phyloP scores from a whole-genome alignment of 176 grass and related monocot genomes.

The Puya raimondii region DNA sequence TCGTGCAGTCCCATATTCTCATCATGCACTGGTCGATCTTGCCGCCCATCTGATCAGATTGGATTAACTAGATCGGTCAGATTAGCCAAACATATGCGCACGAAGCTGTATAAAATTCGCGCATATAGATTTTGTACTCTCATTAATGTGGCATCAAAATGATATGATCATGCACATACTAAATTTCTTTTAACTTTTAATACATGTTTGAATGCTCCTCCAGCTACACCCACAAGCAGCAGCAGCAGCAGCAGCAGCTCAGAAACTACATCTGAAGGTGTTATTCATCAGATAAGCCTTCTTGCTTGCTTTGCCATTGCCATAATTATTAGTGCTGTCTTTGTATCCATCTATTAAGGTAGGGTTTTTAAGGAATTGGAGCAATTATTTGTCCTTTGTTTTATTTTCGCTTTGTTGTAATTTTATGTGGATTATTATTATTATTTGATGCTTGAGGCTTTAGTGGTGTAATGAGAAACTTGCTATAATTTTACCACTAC shows the following conservation, averaged over 20 bases:
- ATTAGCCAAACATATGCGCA: too few species aligned
- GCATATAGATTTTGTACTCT: too few species aligned
- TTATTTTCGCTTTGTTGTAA: too few species aligned
- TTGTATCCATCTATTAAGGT: slow-evolving; percentile 36
- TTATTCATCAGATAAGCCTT: slow-evolving; percentile 20
- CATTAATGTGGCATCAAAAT: neutral
- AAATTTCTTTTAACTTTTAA: neutral
- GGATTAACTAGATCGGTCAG: too few species aligned
- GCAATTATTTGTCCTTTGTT: neutral
- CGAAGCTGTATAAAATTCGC: too few species aligned
- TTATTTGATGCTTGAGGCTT: too few species aligned
- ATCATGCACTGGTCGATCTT: too few species aligned
- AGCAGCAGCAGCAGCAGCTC: neutral
- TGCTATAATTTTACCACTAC: too few species aligned
- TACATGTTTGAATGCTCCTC: neutral
- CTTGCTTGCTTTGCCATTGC: slow-evolving; percentile 11
- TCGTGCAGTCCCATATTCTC: too few species aligned
- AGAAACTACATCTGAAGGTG: slow-evolving; percentile 2
- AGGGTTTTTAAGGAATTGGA: neutral
- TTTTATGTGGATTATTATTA: too few species aligned
- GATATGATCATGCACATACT: neutral
- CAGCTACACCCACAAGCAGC: slow-evolving; percentile 20
- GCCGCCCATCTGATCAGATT: too few species aligned
- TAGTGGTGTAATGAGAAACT: too few species aligned
- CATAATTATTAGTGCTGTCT: slow-evolving; percentile 25